phyloP scores from a whole-genome alignment of 352 stramenopile genomes.

The Pseudoperonospora humuli region DNA sequence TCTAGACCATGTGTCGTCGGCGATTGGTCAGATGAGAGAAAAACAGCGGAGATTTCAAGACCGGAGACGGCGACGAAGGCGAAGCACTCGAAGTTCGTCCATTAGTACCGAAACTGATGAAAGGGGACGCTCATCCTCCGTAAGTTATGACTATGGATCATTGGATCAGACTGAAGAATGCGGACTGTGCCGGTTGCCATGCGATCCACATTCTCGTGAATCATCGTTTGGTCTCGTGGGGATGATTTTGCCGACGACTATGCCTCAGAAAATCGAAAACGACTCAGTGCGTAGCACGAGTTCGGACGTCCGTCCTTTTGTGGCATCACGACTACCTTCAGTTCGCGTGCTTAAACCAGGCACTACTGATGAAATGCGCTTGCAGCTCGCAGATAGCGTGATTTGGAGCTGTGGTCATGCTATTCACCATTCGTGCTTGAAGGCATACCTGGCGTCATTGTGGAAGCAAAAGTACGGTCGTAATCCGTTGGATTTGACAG shows the following conservation, averaged over 20 bases:
- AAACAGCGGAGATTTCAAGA: conserved; percentile 31
- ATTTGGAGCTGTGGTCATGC: conserved; percentile 69
- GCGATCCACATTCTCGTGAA: conserved; percentile 27
- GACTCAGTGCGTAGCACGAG: neutral
- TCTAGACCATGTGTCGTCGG: conserved; percentile 54
- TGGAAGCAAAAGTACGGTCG: conserved; percentile 54
- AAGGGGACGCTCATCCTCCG: conserved; percentile 11
- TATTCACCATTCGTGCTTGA: conserved; percentile 62
- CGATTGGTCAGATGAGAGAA: conserved; percentile 44
- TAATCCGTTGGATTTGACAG: conserved; percentile 31
- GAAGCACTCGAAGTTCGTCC: conserved; percentile 28
- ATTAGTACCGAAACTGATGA: conserved; percentile 10
- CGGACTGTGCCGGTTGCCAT: conserved; percentile 54
- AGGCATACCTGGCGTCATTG: conserved; percentile 59
- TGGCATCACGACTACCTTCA: conserved; percentile 18
- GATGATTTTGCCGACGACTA: conserved; percentile 56
- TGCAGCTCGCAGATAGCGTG: conserved; percentile 37
- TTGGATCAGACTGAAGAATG: conserved; percentile 41
- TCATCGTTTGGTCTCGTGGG: conserved; percentile 59
- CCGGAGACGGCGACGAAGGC: conserved; percentile 26
- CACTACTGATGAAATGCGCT: conserved; percentile 20
- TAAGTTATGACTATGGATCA: conserved; percentile 14
- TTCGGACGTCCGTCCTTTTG: conserved; percentile 1
- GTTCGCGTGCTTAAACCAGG: conserved; percentile 24
- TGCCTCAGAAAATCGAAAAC: conserved; percentile 35